A percentile compares a stretch with the other conserved stretches of the same genome.
Conservation (phyloP, 2,329 filamentous ascomycete genomes). For the Sclerotinia spermophila region DNA sequence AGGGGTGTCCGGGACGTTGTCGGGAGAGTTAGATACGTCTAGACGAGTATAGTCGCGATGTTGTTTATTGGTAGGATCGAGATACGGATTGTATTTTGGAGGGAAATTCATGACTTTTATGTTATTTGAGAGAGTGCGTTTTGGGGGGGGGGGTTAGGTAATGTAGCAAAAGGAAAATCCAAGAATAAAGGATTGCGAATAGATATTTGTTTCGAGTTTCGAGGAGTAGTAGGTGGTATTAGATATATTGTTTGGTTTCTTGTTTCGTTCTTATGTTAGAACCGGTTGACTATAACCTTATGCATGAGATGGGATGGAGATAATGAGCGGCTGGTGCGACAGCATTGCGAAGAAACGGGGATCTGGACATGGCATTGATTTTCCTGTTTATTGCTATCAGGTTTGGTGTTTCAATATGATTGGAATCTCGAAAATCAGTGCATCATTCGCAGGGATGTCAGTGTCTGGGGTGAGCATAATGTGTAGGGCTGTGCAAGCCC, state of each 20-base stretch:
- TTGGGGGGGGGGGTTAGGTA: neutral
- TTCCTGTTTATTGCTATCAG: neutral
- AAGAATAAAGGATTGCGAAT: neutral
- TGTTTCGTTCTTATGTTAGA: neutral
- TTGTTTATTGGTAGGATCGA: constrained; percentile 13
- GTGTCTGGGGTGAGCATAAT: constrained; percentile 12
- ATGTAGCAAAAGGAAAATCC: neutral
- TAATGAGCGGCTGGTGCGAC: neutral
- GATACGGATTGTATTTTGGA: constrained; percentile 12
- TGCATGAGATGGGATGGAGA: constrained; percentile 2
- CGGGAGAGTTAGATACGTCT: constrained; percentile 4
- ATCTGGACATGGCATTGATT: neutral
- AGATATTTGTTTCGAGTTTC: neutral
- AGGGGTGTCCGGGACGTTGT: constrained; percentile 16
- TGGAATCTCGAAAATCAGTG: neutral
- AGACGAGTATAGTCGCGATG: constrained; percentile 7
- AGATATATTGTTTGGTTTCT: neutral
- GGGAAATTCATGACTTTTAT: constrained; percentile 5
- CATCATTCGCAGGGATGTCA: neutral
- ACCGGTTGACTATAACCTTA: too few relatives aligned
- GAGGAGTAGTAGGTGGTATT: neutral
- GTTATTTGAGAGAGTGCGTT: neutral
- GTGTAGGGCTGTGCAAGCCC: constrained; percentile 2
- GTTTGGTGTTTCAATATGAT: constrained; percentile 2
- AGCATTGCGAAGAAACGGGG: neutral